Percentiles rank a stretch among this genome's conserved stretches.
Conservation (phyloP, 306 rosid genomes). For the Vigna radiata region DNA sequence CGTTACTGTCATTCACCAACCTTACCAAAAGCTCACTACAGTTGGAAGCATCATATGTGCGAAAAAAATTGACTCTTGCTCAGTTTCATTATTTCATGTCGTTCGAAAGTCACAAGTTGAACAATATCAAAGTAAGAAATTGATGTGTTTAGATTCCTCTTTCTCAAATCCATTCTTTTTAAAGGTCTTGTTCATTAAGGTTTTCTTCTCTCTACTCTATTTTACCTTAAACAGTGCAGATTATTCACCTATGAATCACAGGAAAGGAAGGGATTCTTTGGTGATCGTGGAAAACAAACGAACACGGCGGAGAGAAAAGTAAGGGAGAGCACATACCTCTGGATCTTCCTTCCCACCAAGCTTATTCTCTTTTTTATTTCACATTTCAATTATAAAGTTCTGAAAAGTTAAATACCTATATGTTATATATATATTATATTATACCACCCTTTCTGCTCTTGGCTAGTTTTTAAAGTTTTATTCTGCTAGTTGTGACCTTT, state of each 20-base stretch:
- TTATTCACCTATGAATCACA: neutral
- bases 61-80: neutral
- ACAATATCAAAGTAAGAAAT: conserved; percentile 7
- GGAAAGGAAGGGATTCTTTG: neutral
- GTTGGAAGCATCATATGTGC: neutral
- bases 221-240: neutral
- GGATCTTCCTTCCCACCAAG: conserved; percentile 47
- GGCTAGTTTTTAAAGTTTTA: conserved; percentile 45
- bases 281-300: neutral
- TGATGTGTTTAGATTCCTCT: neutral
- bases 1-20: conserved; percentile 18
- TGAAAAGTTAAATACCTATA: conserved; percentile 36
- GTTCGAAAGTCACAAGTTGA: neutral
- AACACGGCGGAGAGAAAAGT: conserved; percentile 16
- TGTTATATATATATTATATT: conserved; percentile 36
- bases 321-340: conserved; percentile 42
- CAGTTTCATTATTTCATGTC: neutral
- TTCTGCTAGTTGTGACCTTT: conserved; percentile 40
- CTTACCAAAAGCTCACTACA: neutral
- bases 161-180: conserved; percentile 5
- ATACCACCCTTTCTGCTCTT: conserved; percentile 39
- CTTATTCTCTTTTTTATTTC: conserved; percentile 37
- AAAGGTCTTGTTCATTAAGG: neutral
- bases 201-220: neutral
- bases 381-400: conserved; percentile 34